Conservation (phyloP, 257 asterid genomes). For the Solanum etuberosum region DNA sequence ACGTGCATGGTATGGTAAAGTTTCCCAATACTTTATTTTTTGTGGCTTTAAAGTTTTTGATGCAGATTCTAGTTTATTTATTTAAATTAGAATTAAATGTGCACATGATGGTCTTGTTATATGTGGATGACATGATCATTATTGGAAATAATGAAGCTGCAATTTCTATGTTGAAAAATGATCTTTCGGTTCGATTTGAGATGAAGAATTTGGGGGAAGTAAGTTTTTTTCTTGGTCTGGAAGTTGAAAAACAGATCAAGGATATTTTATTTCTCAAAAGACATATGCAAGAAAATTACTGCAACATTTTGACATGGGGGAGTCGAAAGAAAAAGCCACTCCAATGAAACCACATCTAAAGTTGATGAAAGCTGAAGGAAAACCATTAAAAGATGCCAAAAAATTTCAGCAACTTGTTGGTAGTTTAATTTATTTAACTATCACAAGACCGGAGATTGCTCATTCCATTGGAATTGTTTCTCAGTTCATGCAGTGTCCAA, state of each 20-base stretch:
- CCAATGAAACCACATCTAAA: constrained; percentile 16
- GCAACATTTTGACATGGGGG: constrained; percentile 1
- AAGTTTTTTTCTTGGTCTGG: constrained; percentile 1
- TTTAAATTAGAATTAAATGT: too few relatives aligned
- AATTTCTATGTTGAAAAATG: neutral
- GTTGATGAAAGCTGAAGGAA: constrained; percentile 7
- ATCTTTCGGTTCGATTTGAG: neutral
- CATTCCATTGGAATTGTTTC: constrained; percentile 7
- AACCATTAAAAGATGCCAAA: neutral
- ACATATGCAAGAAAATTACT: neutral
- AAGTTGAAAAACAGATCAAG: neutral
- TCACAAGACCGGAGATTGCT: constrained; percentile 8
- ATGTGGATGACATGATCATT: neutral
- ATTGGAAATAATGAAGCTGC: neutral
- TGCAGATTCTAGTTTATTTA: neutral
- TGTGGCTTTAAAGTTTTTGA: neutral
- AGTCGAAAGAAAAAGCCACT: constrained; percentile 7
- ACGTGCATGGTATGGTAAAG: neutral
- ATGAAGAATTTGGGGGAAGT: constrained; percentile 8
- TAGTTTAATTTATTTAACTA: neutral
- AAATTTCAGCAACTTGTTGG: constrained; percentile 15
- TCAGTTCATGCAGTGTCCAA: constrained; percentile 8
- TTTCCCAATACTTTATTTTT: neutral
- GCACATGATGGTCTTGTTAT: neutral
- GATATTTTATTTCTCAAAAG: constrained; percentile 8